Percentiles rank a stretch among this genome's conserved stretches.
Evolutionary conservation across 495 filamentous ascomycete species (phyloP).

Genomic region (Xanthoparmelia taractica): DNA sequence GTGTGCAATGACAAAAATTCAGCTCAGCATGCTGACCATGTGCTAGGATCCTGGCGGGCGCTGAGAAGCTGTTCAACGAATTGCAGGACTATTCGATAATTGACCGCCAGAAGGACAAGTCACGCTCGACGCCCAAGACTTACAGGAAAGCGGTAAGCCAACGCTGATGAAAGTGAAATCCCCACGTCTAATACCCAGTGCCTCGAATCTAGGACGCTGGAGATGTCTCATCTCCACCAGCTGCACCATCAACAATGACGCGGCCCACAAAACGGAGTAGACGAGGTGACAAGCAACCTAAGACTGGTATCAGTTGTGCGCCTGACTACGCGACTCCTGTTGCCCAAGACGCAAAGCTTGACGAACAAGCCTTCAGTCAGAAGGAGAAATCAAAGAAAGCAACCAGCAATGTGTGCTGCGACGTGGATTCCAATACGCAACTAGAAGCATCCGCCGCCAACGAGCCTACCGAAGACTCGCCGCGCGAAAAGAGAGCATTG

Average conservation of each 20-base stretch:
- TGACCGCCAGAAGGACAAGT: not conserved
- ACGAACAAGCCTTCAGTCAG: not conserved
- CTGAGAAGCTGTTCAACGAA: not conserved
- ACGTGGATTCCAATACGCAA: not conserved
- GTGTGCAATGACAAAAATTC: not conserved
- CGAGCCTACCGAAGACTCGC: not conserved
- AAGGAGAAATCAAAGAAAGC: not conserved
- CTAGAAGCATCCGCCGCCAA: not conserved
- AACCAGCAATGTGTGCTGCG: not conserved
- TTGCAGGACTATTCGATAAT: not conserved
- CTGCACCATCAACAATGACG: not conserved
- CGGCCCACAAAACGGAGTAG: not conserved
- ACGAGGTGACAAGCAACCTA: not conserved
- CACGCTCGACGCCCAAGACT: not conserved
- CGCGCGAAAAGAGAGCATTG: not conserved
- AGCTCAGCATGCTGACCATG: not conserved
- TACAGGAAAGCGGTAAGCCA: not conserved
- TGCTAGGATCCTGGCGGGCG: not conserved
- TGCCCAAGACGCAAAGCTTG: not conserved
- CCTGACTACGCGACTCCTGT: not conserved
- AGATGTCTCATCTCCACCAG: not conserved
- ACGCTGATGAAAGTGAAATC: not conserved
- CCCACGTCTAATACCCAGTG: not conserved
- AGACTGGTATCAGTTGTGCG: not conserved
- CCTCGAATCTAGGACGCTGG: not conserved